Conservation (phyloP, 1,284 basidiomycete genomes). For the Xerocomus cyaneibrunnescens region DNA sequence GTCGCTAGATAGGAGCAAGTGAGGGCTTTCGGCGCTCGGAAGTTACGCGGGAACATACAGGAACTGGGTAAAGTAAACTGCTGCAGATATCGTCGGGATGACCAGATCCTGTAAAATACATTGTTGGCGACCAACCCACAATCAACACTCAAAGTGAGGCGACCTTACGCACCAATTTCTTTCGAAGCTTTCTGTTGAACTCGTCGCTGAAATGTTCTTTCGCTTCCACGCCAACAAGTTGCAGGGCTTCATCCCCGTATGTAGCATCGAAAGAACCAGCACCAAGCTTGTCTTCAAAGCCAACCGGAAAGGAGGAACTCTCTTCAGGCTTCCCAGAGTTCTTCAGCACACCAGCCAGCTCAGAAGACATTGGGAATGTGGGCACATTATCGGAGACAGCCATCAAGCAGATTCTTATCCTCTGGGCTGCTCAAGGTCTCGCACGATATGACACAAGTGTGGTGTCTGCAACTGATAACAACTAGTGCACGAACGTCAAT, state of each 20-base stretch:
- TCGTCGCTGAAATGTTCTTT: conserved; percentile 57
- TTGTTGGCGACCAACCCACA: neutral
- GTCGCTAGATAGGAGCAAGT: conserved; percentile 44
- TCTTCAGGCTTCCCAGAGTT: conserved; percentile 14
- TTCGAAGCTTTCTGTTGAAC: conserved; percentile 53
- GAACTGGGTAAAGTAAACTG: conserved; percentile 67
- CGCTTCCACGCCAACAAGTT: conserved; percentile 54
- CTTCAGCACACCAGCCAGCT: conserved; percentile 10
- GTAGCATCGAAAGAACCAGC: conserved; percentile 33
- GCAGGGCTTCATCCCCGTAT: conserved; percentile 58
- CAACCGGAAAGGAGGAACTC: conserved; percentile 3
- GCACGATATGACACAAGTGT: neutral
- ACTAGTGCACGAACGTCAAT: neutral
- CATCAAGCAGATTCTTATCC: conserved; percentile 15
- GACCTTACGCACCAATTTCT: conserved; percentile 52
- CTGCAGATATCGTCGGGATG: conserved; percentile 61
- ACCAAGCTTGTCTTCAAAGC: conserved; percentile 18
- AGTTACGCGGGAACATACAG: conserved; percentile 38
- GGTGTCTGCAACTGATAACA: conserved; percentile 14
- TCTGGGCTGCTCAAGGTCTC: conserved; percentile 5
- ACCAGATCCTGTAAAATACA: conserved; percentile 45
- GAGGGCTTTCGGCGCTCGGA: neutral
- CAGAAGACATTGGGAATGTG: conserved; percentile 20
- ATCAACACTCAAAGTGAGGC: neutral
- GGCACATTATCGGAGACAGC: neutral